Conservation (phyloP, 176 grass and related monocot genomes). For the Oryza australiensis region DNA sequence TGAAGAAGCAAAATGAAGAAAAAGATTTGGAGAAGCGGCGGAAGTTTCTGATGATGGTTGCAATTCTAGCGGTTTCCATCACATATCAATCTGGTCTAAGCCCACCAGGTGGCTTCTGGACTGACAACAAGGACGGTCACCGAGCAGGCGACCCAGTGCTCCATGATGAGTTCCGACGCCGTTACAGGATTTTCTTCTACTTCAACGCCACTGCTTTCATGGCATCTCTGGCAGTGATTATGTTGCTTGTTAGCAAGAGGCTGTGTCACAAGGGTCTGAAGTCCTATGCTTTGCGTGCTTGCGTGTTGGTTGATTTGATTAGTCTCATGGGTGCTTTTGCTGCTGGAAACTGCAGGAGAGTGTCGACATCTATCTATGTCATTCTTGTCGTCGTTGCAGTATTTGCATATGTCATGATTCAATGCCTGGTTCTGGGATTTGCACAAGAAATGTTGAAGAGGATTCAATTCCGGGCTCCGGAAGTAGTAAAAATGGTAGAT, state of each 20-base stretch:
- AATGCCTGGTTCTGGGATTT: slow-evolving; percentile 36
- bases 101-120: slow-evolving; percentile 62
- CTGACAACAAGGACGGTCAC: slow-evolving; percentile 27
- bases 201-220: slow-evolving; percentile 55
- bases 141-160: slow-evolving; percentile 37
- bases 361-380: slow-evolving; percentile 37
- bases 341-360: slow-evolving; percentile 44
- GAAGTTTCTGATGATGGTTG: slow-evolving; percentile 55
- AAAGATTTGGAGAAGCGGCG: slow-evolving; percentile 35
- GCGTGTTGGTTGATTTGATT: slow-evolving; percentile 38
- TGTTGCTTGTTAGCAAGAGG: slow-evolving; percentile 54
- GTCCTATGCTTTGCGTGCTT: slow-evolving; percentile 31
- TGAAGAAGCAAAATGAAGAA: not conserved
- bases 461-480: too few relatives aligned
- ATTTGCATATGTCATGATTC: slow-evolving; percentile 28
- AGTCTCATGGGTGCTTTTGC: slow-evolving; percentile 58
- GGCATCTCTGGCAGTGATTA: slow-evolving; percentile 53
- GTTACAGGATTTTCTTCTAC: slow-evolving; percentile 54
- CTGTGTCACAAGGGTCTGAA: slow-evolving; percentile 32
- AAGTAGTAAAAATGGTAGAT: too few relatives aligned
- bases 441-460: too few relatives aligned
- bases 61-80: slow-evolving; percentile 52
- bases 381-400: slow-evolving; percentile 39
- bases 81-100: slow-evolving; percentile 59
- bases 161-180: slow-evolving; percentile 38